Evolutionary conservation across 306 rosid species (phyloP), one percentile per base, ranked within the genome.

Genomic region (Citrullus amarus): DNA sequence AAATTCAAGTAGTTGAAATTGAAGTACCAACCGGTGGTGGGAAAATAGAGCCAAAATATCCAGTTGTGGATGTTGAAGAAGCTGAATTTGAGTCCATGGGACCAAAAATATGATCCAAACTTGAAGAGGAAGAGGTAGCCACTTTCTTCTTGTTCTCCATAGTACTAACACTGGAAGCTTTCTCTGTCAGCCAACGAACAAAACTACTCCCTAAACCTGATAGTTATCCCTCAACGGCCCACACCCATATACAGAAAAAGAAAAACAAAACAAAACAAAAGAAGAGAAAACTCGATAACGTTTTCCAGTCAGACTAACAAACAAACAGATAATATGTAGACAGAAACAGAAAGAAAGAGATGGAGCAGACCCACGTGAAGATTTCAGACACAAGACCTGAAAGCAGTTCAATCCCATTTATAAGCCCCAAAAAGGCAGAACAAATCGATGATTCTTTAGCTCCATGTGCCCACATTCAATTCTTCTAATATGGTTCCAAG

Each of bases 21-120:
- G n/a, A 77, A 82, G 75, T 89, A 93, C 98, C 87, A 93, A 93
- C 98, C 88, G 92, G 85, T 12, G 89, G 91, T 13, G 94, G 91
- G 61, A 93, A 93, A 84, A 93, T 86, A 75, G 96, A 84, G 78
- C 85, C 85, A 79, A 93, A 89, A 51, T 89, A 44, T 48, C 88
- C 86, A 79, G 84, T 44, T 1, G 81, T 39, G 36, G 93, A 82
- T 18, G 88, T 39, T 48, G 97, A 85, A 76, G 90, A 81, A 81
- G 86, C 39, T 8, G 89, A 80, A 13, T 90, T 56, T 3, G 89
- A 79, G 72, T 89, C 80, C 78, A 77, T 88, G 38, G 93, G 97
- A 57, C 96, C 96, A 73, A 93, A 93, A 78, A 93, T 89, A 72
- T 88, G 89, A 81, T 91, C 97, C 10, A 91, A 84, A 30, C 54